Evolutionary conservation across 257 asterid genomes (phyloP).

Genomic region (Solanum stenotomum): DNA sequence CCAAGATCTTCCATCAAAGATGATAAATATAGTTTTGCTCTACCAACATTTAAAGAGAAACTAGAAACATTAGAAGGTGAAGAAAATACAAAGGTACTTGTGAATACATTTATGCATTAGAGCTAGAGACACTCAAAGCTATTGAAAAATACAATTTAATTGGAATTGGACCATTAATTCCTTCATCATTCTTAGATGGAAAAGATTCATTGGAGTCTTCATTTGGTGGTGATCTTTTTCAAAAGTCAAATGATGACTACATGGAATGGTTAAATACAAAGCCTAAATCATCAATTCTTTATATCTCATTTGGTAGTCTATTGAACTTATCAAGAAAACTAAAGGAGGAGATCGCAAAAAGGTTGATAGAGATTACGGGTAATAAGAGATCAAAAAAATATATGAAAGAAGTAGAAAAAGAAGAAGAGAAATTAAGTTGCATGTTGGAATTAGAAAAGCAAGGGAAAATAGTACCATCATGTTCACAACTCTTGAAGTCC

Average conservation of each 20-base stretch:
- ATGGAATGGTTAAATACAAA: conserved; percentile 13
- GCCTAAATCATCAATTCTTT: conserved; percentile 8
- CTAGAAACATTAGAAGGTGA: conserved; percentile 13
- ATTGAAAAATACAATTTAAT: conserved; percentile 13
- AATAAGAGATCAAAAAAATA: not conserved
- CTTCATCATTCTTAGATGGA: conserved; percentile 7
- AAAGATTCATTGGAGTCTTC: conserved; percentile 1
- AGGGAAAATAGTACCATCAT: conserved; percentile 25
- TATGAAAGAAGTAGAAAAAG: not conserved
- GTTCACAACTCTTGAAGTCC: conserved; percentile 24
- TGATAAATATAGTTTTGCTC: not conserved
- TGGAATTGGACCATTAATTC: conserved; percentile 30
- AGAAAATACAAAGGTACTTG: conserved; percentile 1
- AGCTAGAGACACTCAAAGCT: conserved; percentile 6
- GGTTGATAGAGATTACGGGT: conserved; percentile 25
- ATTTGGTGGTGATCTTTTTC: not conserved
- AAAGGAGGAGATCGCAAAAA: conserved; percentile 14
- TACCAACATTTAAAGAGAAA: conserved; percentile 11
- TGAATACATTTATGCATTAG: conserved; percentile 19
- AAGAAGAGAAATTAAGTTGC: conserved; percentile 4
- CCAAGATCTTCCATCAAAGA: conserved; percentile 20
- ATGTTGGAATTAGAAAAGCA: conserved; percentile 9
- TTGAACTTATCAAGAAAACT: conserved; percentile 5
- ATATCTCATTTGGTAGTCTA: conserved; percentile 25
- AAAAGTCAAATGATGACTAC: not conserved